Evolutionary conservation across 1,139 yeast genomes (phyloP), one percentile per base, ranked within the genome.

Genomic region (Scheffersomyces insectosa): DNA sequence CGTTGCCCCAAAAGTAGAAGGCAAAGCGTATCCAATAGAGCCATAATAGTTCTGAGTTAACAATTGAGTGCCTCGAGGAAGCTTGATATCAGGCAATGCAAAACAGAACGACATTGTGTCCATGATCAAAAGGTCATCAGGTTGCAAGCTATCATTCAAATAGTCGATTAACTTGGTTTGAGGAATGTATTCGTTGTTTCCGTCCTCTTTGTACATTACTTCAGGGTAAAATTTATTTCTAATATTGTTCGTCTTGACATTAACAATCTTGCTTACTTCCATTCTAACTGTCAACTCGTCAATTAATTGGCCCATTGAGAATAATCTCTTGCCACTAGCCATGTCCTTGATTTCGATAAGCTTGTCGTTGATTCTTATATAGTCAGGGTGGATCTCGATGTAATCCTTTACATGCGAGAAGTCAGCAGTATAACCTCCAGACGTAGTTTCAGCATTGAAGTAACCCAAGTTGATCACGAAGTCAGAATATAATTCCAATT

Each of bases 11-110:
- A 89, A 73, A 1, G 93, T 77, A 3, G 95, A 89, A 1, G 96
- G 96, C 25, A 89, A 70, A 0, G 96, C 90, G 66, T 79, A 86
- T 4, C 97, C 97, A 55, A 89, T 89, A 1, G 95, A 87, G 1
- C 91, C 83, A 60, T 85, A 89, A 57, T 82, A 85, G 42, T 79
- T 76, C 60, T 88, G 95, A 4, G 87, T 73, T 42, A 85, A 68
- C 48, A 76, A 70, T 46, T 69, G 69, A 27, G 72, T 66, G 44
- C 78, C 74, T 20, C 62, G 51, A 32, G 90, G 88, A 43, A 88
- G 72, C 46, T 67, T 64, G 27, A 84, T 56, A 53, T 85, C 91
- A 23, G 87, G 80, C 36, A 83, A 58, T 1, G 83, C 87, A 65
- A 88, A 88, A 60, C 83, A 79, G 61, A 86, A 79, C 2, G 96